Percentiles rank a stretch among this genome's conserved stretches.
These are phyloP conservation scores for Ilex aquifolium DNA, from an alignment of 257 asterid genomes.

Conservation along the genomic window DNA sequence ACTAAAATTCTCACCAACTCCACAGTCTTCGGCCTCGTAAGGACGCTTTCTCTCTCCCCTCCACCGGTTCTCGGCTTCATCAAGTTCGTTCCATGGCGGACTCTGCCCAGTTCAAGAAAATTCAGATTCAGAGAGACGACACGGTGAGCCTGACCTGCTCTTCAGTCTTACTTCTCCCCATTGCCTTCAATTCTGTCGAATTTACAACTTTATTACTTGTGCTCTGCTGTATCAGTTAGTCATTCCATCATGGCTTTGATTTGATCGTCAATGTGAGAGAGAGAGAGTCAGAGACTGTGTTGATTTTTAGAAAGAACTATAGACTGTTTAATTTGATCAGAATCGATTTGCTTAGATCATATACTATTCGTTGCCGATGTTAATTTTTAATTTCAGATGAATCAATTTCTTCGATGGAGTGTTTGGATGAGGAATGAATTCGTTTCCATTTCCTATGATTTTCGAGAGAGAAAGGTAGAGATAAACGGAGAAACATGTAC, in stretches of 20 bases:
- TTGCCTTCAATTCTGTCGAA: not conserved
- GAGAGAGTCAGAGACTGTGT: too few relatives aligned
- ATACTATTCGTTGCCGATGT: too few relatives aligned
- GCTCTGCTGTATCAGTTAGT: too few relatives aligned
- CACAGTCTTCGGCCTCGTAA: slow-evolving; percentile 14
- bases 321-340: too few relatives aligned
- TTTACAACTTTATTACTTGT: not conserved
- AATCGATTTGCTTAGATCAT: too few relatives aligned
- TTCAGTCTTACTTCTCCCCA: not conserved
- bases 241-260: not conserved
- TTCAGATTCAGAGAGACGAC: slow-evolving; percentile 76
- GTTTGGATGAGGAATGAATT: not conserved
- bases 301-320: too few relatives aligned
- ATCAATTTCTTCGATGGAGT: too few relatives aligned
- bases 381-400: too few relatives aligned
- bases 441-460: too few relatives aligned
- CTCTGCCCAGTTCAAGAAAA: slow-evolving; percentile 69
- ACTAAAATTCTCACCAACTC: slow-evolving; percentile 17
- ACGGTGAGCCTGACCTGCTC: slow-evolving; percentile 32
- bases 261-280: not conserved
- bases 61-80: slow-evolving; percentile 19
- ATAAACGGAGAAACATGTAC: too few relatives aligned
- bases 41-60: slow-evolving; percentile 14
- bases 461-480: too few relatives aligned
- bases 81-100: slow-evolving; percentile 75